Conservation (phyloP, 2,329 filamentous ascomycete genomes). For the Exophiala alcalophila region DNA sequence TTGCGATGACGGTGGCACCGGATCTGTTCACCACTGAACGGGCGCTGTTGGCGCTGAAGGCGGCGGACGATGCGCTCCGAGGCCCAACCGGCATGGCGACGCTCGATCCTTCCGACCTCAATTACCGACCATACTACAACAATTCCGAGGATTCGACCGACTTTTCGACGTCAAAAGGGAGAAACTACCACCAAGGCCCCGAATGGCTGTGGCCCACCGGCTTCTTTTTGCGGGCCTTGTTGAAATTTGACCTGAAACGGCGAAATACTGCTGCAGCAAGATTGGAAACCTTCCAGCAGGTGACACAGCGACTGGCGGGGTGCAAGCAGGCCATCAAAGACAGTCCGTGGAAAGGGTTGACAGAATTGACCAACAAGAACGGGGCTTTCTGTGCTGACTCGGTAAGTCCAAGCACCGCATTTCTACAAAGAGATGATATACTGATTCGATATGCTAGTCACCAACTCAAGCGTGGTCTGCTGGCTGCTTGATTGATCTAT, state of each 20-base stretch:
- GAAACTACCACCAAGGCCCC: slow-evolving; percentile 97
- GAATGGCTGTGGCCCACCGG: slow-evolving; percentile 98
- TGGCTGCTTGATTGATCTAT: slow-evolving; percentile 89
- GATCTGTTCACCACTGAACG: slow-evolving; percentile 77
- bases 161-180: slow-evolving; percentile 87
- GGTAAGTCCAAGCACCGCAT: slow-evolving; percentile 53
- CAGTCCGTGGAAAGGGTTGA: slow-evolving; percentile 83
- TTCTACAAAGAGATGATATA: background rate
- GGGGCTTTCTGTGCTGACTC: slow-evolving; percentile 84
- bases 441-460: slow-evolving; percentile 52
- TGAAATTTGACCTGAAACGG: slow-evolving; percentile 82
- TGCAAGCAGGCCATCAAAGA: slow-evolving; percentile 81
- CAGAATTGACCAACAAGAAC: slow-evolving; percentile 88
- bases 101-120: slow-evolving; percentile 83
- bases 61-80: slow-evolving; percentile 75
- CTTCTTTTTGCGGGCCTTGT: slow-evolving; percentile 86
- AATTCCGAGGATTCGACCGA: slow-evolving; percentile 91
- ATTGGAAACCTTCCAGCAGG: slow-evolving; percentile 90
- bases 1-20: slow-evolving; percentile 91
- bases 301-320: slow-evolving; percentile 74
- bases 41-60: slow-evolving; percentile 73
- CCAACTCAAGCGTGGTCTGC: slow-evolving; percentile 97
- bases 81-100: slow-evolving; percentile 95
- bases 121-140: slow-evolving; percentile 92
- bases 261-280: slow-evolving; percentile 64